Percentiles rank a stretch among this genome's conserved stretches.
These are phyloP conservation scores for Apiospora kogelbergensis DNA, from an alignment of 2,329 filamentous ascomycete genomes.

Conservation along the genomic window DNA sequence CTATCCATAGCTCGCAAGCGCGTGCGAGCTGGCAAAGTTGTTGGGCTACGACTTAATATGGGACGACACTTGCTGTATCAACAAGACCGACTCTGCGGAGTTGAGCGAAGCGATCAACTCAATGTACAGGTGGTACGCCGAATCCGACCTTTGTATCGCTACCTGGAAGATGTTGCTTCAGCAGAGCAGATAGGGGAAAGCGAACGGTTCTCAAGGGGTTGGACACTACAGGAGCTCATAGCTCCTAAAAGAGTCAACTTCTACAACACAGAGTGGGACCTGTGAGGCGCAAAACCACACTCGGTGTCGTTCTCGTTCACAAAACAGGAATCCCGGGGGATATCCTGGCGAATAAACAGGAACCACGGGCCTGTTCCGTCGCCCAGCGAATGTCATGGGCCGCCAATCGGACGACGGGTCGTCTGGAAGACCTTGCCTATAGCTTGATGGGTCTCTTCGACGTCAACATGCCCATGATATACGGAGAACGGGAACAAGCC, in stretches of 20 bases:
- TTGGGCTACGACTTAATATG: not conserved
- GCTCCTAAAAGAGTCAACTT: not conserved
- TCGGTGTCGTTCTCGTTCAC: not conserved
- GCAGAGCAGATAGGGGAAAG: not conserved
- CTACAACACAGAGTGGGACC: not conserved
- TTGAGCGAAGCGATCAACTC: conserved; percentile 14
- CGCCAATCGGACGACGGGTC: conserved; percentile 20
- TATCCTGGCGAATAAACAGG: not conserved
- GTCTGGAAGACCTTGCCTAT: conserved; percentile 26
- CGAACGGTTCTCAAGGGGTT: not conserved
- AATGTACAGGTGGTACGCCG: conserved; percentile 20
- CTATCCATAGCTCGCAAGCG: not conserved
- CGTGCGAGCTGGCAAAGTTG: not conserved
- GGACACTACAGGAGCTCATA: conserved; percentile 7
- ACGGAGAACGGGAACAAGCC: conserved; percentile 24
- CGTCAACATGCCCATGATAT: conserved; percentile 29
- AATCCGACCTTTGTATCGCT: conserved; percentile 18
- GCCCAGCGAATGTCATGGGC: conserved; percentile 22
- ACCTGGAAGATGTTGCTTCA: conserved; percentile 15
- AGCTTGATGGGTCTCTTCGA: conserved; percentile 27
- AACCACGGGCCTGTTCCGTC: not conserved
- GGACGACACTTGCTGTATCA: conserved; percentile 9
- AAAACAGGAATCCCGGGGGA: not conserved
- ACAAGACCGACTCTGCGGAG: conserved; percentile 7
- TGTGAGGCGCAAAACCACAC: not conserved